A percentile compares a stretch with the other conserved stretches of the same genome.
These are phyloP conservation scores for Pholiota microspora DNA, from an alignment of 768 basidiomycete species.

Conservation along the genomic window DNA sequence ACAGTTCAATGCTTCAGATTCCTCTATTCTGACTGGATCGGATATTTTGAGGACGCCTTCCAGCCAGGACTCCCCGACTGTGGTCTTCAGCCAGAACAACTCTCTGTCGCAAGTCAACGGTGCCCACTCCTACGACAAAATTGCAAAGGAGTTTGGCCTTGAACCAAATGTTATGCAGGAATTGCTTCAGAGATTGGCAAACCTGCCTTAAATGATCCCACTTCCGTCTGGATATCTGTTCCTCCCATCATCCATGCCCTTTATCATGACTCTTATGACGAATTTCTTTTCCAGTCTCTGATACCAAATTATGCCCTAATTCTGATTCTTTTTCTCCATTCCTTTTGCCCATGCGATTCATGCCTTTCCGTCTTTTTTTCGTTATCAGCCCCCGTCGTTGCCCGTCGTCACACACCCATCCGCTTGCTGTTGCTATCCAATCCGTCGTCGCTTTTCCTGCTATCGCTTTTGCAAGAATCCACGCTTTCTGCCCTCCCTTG, in stretches of 20 bases:
- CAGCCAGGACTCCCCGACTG: slow-evolving; percentile 12
- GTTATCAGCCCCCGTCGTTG: background rate
- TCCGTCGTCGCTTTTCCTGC: slow-evolving; percentile 4
- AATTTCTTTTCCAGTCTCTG: background rate
- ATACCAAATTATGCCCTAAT: background rate
- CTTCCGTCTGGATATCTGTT: background rate
- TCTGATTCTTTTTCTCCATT: background rate
- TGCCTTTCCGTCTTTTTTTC: background rate
- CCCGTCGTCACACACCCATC: background rate
- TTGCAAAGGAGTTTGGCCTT: slow-evolving; percentile 78
- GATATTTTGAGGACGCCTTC: slow-evolving; percentile 26
- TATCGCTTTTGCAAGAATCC: background rate
- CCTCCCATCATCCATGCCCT: background rate
- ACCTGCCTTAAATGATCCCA: slow-evolving; percentile 11
- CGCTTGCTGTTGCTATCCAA: slow-evolving; percentile 2
- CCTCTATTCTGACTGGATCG: slow-evolving; percentile 16
- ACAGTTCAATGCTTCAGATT: slow-evolving; percentile 10
- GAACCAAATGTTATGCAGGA: slow-evolving; percentile 67
- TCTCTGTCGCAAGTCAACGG: slow-evolving; percentile 10
- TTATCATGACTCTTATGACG: slow-evolving; percentile 3
- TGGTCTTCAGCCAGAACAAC: slow-evolving; percentile 8
- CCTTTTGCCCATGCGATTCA: background rate
- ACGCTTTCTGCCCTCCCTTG: background rate
- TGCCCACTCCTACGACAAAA: slow-evolving; percentile 38
- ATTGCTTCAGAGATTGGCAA: slow-evolving; percentile 55